Evolutionary conservation across 495 filamentous ascomycete genomes (phyloP).

Genomic region (Penicillium malachiteum): DNA sequence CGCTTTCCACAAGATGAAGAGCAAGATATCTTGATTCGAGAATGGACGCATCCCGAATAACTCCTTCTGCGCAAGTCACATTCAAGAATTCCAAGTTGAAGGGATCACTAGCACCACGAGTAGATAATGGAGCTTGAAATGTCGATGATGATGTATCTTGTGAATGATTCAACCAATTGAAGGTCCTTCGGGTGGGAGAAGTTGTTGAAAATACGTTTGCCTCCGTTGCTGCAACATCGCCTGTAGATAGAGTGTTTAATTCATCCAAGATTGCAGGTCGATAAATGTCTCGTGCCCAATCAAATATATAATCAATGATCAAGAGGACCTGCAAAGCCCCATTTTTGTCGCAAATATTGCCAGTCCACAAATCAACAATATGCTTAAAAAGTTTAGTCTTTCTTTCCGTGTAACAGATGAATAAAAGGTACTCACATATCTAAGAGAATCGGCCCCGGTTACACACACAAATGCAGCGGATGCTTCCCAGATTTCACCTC

Average conservation of each 20-base stretch:
- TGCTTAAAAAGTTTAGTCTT: no score
- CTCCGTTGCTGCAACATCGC: neutral
- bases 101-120: neutral
- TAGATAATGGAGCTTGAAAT: neutral
- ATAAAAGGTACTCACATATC: conserved; percentile 11
- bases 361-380: conserved; percentile 24
- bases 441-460: neutral
- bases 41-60: neutral
- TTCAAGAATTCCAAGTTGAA: neutral
- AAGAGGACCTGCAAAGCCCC: conserved; percentile 29
- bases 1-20: neutral
- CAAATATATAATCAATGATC: conserved; percentile 36
- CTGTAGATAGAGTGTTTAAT: neutral
- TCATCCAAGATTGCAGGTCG: conserved; percentile 4
- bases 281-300: conserved; percentile 36
- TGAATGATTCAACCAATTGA: neutral
- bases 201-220: neutral
- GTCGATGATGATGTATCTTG: neutral
- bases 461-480: neutral
- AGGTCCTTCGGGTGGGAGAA: neutral
- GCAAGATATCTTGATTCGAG: neutral
- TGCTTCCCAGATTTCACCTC: conserved; percentile 3
- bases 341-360: conserved; percentile 19
- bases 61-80: neutral
- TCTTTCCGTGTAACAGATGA: no score